Evolutionary conservation across 1,139 yeast genomes (phyloP).

Genomic region (Kodamaea sp.): DNA sequence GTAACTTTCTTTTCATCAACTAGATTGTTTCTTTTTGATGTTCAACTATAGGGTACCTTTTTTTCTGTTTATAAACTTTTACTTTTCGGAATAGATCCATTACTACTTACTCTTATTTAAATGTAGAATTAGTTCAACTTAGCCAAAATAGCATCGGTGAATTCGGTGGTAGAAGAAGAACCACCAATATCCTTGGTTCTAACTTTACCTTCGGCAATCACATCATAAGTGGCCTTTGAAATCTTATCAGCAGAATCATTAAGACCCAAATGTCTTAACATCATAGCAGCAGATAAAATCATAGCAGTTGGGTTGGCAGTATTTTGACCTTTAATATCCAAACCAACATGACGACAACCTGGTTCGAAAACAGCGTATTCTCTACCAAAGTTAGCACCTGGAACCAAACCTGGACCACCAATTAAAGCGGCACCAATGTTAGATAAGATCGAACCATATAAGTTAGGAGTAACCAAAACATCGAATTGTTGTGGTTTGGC

Average conservation of each 20-base stretch:
- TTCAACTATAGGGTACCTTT: too few relatives aligned
- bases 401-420: constrained; percentile 98
- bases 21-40: too few relatives aligned
- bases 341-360: constrained; percentile 99
- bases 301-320: constrained; percentile 98
- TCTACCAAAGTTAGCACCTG: constrained; percentile 98
- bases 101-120: neutral
- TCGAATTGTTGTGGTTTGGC: constrained; percentile 97
- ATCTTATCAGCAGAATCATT: constrained; percentile 81
- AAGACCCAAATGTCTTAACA: constrained; percentile 93
- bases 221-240: constrained; percentile 83
- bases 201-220: constrained; percentile 79
- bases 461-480: constrained; percentile 95
- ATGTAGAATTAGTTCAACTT: constrained; percentile 43
- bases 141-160: constrained; percentile 78
- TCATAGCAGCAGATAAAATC: constrained; percentile 85
- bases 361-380: constrained; percentile 98
- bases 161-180: constrained; percentile 81
- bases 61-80: neutral
- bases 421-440: constrained; percentile 98
- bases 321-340: constrained; percentile 91
- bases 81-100: neutral
- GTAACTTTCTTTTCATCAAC: too few relatives aligned
- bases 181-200: constrained; percentile 91
- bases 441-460: constrained; percentile 95